These are phyloP conservation scores for Mycena chlorophos DNA, from an alignment of 768 basidiomycete species.

Conservation along the genomic window DNA sequence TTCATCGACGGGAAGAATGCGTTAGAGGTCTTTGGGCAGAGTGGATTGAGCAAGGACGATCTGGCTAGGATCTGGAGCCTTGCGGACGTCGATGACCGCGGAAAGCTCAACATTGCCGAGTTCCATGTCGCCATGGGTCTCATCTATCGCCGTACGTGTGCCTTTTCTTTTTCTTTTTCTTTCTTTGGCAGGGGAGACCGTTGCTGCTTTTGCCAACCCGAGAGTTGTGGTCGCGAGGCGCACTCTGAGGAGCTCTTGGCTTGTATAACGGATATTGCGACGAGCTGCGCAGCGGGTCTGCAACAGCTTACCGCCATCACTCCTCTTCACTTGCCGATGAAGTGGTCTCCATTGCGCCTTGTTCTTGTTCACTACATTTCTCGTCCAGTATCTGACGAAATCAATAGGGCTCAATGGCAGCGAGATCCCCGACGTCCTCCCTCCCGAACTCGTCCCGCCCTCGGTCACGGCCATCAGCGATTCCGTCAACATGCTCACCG, in stretches of 20 bases:
- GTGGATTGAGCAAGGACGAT: slow-evolving; percentile 86
- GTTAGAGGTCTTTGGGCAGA: slow-evolving; percentile 90
- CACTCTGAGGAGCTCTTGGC: too few species aligned
- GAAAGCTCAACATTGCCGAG: slow-evolving; percentile 92
- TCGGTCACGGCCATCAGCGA: slow-evolving; percentile 86
- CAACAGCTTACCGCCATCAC: too few species aligned
- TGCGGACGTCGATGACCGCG: slow-evolving; percentile 90
- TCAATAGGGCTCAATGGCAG: slow-evolving; percentile 91
- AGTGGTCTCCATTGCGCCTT: too few species aligned
- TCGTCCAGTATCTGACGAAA: too few species aligned
- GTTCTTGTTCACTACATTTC: too few species aligned
- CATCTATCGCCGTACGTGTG: slow-evolving; percentile 88
- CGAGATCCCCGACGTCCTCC: slow-evolving; percentile 82
- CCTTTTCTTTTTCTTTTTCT: background rate
- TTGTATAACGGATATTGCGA: too few species aligned
- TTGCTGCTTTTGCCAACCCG: slow-evolving; percentile 49
- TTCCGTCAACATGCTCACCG: slow-evolving; percentile 87
- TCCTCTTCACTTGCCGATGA: too few species aligned
- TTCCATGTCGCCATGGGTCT: slow-evolving; percentile 99
- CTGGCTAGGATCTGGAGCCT: slow-evolving; percentile 93
- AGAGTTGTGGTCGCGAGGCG: too few species aligned
- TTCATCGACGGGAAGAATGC: slow-evolving; percentile 87
- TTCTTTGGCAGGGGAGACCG: too few species aligned
- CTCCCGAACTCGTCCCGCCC: slow-evolving; percentile 87
- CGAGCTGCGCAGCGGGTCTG: too few species aligned